phyloP scores from a whole-genome alignment of 192 early-diverging fungal genomes.

The Coemansia sp. region DNA sequence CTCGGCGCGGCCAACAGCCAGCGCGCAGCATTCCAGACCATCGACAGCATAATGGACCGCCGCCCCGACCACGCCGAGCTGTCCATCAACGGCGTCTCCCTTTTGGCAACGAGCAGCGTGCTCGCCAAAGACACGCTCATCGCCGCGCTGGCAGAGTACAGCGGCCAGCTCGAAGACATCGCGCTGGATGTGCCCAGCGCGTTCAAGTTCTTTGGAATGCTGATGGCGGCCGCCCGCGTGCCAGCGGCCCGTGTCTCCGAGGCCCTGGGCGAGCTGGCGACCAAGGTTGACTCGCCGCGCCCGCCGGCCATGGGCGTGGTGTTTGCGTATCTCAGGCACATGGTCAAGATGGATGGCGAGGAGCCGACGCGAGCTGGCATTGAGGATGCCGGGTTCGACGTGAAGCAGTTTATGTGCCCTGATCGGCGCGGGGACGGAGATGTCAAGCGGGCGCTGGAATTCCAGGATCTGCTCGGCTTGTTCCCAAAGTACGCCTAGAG shows the following conservation, averaged over 20 bases:
- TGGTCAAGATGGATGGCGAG: not conserved
- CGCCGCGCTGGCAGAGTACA: slow-evolving; percentile 38
- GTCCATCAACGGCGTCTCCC: slow-evolving; percentile 2
- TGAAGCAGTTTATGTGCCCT: not conserved
- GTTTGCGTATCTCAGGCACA: slow-evolving; percentile 1
- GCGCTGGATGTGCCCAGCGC: slow-evolving; percentile 63
- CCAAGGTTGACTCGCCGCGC: not conserved
- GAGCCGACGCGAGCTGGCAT: not conserved
- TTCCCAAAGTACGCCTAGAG: slow-evolving; percentile 1
- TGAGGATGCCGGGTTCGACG: not conserved
- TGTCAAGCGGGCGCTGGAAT: not conserved
- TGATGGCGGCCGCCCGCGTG: slow-evolving; percentile 52
- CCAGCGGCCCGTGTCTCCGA: slow-evolving; percentile 10
- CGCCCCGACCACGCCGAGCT: slow-evolving; percentile 52
- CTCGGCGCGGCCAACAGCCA: not conserved
- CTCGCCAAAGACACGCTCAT: slow-evolving; percentile 46
- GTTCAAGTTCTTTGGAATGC: slow-evolving; percentile 55
- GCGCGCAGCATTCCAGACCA: not conserved
- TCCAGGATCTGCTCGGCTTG: not conserved
- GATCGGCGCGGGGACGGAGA: not conserved
- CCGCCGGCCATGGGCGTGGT: not conserved
- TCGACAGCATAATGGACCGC: slow-evolving; percentile 38
- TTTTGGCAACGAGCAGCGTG: slow-evolving; percentile 13
- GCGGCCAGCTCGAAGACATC: slow-evolving; percentile 61
- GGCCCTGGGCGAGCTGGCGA: not conserved